Conservation (phyloP, 2,329 filamentous ascomycete species). For the Elsinoe australis region DNA sequence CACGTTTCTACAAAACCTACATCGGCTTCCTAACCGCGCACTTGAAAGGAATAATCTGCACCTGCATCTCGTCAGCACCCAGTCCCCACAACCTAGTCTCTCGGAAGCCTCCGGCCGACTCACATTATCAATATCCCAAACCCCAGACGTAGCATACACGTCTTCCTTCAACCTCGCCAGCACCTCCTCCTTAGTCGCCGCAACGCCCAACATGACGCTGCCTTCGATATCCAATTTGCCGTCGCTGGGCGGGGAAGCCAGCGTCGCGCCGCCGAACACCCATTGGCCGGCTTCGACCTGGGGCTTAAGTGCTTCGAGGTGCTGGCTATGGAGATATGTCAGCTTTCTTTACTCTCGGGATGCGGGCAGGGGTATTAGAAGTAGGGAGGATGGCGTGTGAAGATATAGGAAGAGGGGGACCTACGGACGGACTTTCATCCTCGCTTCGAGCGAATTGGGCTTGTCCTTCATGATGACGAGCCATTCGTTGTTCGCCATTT, state of each 20-base stretch:
- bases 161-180: slow-evolving; percentile 60
- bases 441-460: slow-evolving; percentile 34
- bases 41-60: slow-evolving; percentile 44
- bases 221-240: slow-evolving; percentile 64
- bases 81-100: too few relatives aligned
- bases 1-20: slow-evolving; percentile 21
- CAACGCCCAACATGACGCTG: slow-evolving; percentile 60
- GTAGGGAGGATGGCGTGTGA: slow-evolving; percentile 7
- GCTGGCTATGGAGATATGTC: slow-evolving; percentile 30
- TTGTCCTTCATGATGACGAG: slow-evolving; percentile 44
- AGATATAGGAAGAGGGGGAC: slow-evolving; percentile 15
- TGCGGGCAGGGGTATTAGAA: too few relatives aligned
- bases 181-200: slow-evolving; percentile 62
- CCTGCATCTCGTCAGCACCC: too few relatives aligned
- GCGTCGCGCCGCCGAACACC: slow-evolving; percentile 62
- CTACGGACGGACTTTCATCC: slow-evolving; percentile 38
- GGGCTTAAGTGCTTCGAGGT: slow-evolving; percentile 51
- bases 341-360: too few relatives aligned
- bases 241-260: slow-evolving; percentile 57
- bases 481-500: slow-evolving; percentile 41
- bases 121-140: slow-evolving; percentile 64
- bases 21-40: slow-evolving; percentile 39
- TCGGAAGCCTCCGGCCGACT: too few relatives aligned
- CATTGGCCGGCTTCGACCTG: slow-evolving; percentile 48
- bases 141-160: slow-evolving; percentile 61